phyloP scores from a whole-genome alignment of 306 rosid genomes.

The Potentilla sterilis region DNA sequence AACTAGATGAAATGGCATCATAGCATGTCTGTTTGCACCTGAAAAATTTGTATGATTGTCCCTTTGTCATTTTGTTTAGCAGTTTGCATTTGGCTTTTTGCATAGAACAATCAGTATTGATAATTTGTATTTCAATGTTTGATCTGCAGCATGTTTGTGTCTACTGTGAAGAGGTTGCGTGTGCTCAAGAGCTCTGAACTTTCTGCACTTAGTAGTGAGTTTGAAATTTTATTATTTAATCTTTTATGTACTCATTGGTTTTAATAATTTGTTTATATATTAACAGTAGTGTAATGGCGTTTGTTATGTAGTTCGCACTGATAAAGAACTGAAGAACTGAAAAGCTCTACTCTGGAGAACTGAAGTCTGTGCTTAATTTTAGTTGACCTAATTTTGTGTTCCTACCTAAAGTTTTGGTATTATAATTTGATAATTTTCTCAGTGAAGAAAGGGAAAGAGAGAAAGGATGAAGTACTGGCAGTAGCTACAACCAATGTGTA shows the following conservation, averaged over 20 bases:
- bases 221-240: not conserved
- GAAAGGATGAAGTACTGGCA: not conserved
- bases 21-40: conserved; percentile 1
- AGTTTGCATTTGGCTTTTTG: conserved; percentile 5
- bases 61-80: not conserved
- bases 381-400: conserved; percentile 21
- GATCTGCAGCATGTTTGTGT: conserved; percentile 73
- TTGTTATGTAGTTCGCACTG: conserved; percentile 32
- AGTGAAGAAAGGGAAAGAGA: conserved; percentile 1
- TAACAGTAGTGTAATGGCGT: not conserved
- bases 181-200: conserved; percentile 81
- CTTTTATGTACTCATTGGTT: not conserved
- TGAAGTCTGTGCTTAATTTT: conserved; percentile 25
- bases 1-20: not conserved
- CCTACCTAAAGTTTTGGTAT: conserved; percentile 29
- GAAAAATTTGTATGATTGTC: not conserved
- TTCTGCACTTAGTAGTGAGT: conserved; percentile 63
- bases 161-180: conserved; percentile 82
- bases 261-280: not conserved
- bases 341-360: conserved; percentile 17
- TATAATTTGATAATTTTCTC: conserved; percentile 24
- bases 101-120: not conserved
- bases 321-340: conserved; percentile 40
- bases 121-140: conserved; percentile 13
- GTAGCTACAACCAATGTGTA: conserved; percentile 28